A percentile compares a stretch with the other conserved stretches of the same genome.
Conservation (phyloP, 2,329 filamentous ascomycete genomes). For the Aspergillus neotritici region DNA sequence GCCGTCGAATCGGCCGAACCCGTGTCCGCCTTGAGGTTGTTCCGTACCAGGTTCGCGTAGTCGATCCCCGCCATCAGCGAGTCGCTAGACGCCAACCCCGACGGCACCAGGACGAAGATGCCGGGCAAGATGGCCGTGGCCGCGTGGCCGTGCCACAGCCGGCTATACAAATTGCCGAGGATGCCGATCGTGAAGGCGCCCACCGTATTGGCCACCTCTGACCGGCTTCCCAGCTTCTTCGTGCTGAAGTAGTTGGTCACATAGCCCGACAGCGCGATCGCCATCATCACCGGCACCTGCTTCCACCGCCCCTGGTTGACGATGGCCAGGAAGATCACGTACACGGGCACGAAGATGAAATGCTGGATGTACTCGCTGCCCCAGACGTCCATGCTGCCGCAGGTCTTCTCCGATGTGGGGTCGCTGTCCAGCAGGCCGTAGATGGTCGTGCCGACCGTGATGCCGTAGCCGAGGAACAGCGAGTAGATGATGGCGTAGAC, state of each 20-base stretch:
- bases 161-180: slow-evolving; percentile 70
- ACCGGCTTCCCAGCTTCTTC: slow-evolving; percentile 62
- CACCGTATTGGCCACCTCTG: slow-evolving; percentile 69
- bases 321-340: slow-evolving; percentile 66
- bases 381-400: slow-evolving; percentile 30
- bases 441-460: slow-evolving; percentile 57
- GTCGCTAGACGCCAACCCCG: slow-evolving; percentile 52
- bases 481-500: slow-evolving; percentile 67
- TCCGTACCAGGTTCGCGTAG: slow-evolving; percentile 49
- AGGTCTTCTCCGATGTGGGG: slow-evolving; percentile 44
- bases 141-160: slow-evolving; percentile 66
- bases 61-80: slow-evolving; percentile 51
- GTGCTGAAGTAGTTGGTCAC: slow-evolving; percentile 68
- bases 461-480: slow-evolving; percentile 62
- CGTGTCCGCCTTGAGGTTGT: slow-evolving; percentile 12
- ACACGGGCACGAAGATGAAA: slow-evolving; percentile 67
- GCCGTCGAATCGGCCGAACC: slow-evolving; percentile 4
- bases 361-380: slow-evolving; percentile 42
- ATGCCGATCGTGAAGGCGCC: slow-evolving; percentile 71
- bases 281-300: slow-evolving; percentile 68
- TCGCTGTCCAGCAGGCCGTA: slow-evolving; percentile 53
- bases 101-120: slow-evolving; percentile 66
- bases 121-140: slow-evolving; percentile 78
- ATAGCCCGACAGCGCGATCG: slow-evolving; percentile 68
- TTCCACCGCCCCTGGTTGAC: slow-evolving; percentile 77